Evolutionary conservation across 352 stramenopile species (phyloP), one percentile per base, ranked within the genome.

Genomic region (Phytophthora brassicae): DNA sequence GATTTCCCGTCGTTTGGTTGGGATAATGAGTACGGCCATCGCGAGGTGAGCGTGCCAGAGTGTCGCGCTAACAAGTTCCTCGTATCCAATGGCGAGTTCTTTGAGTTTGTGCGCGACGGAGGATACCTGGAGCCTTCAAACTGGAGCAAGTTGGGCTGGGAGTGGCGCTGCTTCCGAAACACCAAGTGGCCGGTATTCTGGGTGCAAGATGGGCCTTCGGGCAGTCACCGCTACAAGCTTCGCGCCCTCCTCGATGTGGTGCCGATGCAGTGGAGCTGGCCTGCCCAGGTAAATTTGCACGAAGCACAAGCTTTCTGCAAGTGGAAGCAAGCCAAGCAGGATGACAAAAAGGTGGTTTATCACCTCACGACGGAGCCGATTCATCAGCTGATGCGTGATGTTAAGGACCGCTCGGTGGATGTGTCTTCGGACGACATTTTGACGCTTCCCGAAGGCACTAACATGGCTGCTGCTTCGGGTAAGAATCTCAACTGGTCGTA

Each of bases 11-110:
- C 90, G 0, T 99, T 97, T 63, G 96, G 96, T 33, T 99, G 96
- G 96, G 97, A 99, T 72, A 99, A 98, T 70, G 97, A 99, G 72
- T 99, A 99, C 74, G 97, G 97, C 29, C 72, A 83, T 55, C 84
- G 92, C 24, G 74, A 86, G 14, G 68, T 98, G 2, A 69, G 84
- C 4, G 95, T 98, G 28, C 86, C 88, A 12, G 60, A 82, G 17
- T 98, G 97, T 68, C 65, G 88, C 24, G 93, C 86, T 16, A 94
- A 78, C 52, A 88, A 97, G 65, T 90, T 96, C 63, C 89, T 98
- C 60, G 81, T 99, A 20, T 98, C 89, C 8, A 99, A 99, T 75
- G 96, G 94, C 55, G 95, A 99, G 69, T 99, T 96, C 68, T 93
- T 77, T 42, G 82, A 98, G 59, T 99, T 99, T 72, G 96, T 99